A percentile compares a stretch with the other conserved stretches of the same genome.
These are phyloP conservation scores for Schoenoplectus triqueter DNA, from an alignment of 202 grass and related monocot genomes.

Conservation along the genomic window DNA sequence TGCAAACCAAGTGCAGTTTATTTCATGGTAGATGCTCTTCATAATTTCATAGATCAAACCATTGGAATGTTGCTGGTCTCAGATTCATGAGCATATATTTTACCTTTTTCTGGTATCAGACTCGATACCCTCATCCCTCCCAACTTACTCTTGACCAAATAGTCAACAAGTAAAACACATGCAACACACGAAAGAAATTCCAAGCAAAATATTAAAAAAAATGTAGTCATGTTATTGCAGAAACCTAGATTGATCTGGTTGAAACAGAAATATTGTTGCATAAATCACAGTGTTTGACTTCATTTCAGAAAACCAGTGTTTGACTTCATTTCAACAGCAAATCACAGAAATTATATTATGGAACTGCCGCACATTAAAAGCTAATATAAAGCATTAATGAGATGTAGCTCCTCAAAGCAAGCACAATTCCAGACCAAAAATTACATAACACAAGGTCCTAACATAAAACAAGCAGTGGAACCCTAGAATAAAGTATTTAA, in stretches of 20 bases:
- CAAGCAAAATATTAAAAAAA: not conserved
- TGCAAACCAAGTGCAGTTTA: too few relatives aligned
- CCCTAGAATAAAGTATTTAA: slow-evolving; percentile 17
- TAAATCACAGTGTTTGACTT: not conserved
- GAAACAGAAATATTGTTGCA: not conserved
- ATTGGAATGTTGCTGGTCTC: too few relatives aligned
- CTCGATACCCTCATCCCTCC: too few relatives aligned
- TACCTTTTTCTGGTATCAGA: too few relatives aligned
- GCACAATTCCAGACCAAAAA: not conserved
- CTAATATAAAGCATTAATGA: not conserved
- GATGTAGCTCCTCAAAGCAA: slow-evolving; percentile 9
- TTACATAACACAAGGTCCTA: not conserved
- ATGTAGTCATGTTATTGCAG: not conserved
- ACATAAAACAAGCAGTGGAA: slow-evolving; percentile 17
- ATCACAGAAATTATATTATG: not conserved
- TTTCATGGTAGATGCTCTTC: too few relatives aligned
- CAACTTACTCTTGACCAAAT: too few relatives aligned
- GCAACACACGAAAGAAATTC: too few relatives aligned
- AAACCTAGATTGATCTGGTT: not conserved
- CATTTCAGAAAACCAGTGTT: not conserved
- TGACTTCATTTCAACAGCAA: not conserved
- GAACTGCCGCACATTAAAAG: not conserved
- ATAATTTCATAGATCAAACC: too few relatives aligned
- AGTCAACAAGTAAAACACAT: too few relatives aligned
- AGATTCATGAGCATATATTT: too few relatives aligned